These are phyloP conservation scores for Puccinia hordei DNA, from an alignment of 1,284 basidiomycete species.

Conservation along the genomic window DNA sequence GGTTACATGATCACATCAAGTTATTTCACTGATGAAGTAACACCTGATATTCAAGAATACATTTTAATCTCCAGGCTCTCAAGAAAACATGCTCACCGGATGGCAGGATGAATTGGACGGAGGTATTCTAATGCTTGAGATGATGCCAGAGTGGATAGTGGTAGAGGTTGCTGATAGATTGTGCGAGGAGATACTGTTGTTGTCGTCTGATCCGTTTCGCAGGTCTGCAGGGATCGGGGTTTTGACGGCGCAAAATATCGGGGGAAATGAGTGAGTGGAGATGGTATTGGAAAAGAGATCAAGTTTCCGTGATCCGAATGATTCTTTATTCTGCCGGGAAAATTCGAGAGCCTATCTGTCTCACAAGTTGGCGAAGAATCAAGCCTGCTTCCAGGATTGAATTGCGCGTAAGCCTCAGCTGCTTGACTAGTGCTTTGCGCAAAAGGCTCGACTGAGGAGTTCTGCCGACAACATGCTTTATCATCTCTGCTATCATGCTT, in stretches of 20 bases:
- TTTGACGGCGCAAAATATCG: conserved; percentile 14
- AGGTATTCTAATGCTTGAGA: not conserved
- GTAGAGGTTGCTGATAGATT: not conserved
- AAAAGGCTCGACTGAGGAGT: not conserved
- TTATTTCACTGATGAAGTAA: not conserved
- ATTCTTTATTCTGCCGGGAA: not conserved
- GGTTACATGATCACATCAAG: not conserved
- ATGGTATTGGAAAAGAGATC: not conserved
- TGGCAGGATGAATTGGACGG: conserved; percentile 1
- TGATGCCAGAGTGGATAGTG: not conserved
- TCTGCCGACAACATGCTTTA: not conserved
- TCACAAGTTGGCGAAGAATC: not conserved
- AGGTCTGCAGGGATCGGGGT: not conserved
- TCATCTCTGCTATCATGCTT: not conserved
- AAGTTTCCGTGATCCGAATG: not conserved
- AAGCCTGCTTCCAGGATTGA: not conserved
- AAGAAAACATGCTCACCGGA: not conserved
- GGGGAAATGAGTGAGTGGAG: conserved; percentile 21
- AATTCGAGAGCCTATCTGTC: not conserved
- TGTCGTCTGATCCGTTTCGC: not conserved
- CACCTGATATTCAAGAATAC: not conserved
- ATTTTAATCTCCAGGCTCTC: not conserved
- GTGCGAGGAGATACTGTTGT: not conserved
- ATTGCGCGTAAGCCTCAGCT: not conserved
- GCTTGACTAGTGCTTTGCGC: not conserved